Percentiles rank a stretch among this genome's conserved stretches.
Conservation (phyloP, 2,329 filamentous ascomycete species). For the Botrytis elliptica region DNA sequence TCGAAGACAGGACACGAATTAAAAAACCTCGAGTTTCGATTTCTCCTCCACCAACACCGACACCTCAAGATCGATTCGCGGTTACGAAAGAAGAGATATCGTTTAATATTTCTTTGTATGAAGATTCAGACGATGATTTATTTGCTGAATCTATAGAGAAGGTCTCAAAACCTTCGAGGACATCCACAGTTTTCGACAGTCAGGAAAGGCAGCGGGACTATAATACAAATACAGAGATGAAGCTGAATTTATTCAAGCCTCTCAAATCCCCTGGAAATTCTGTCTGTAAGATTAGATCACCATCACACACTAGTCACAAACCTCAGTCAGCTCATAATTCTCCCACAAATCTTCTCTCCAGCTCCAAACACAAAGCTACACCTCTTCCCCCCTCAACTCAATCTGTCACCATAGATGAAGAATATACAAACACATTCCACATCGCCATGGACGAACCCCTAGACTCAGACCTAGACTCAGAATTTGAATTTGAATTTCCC, state of each 20-base stretch:
- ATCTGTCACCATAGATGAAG: not conserved
- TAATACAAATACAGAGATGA: not conserved
- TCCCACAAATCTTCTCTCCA: not conserved
- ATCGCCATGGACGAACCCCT: slow-evolving; percentile 1
- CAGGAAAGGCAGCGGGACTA: not conserved
- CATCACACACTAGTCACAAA: not conserved
- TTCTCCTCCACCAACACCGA: not conserved
- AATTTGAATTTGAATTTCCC: not conserved
- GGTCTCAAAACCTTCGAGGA: not conserved
- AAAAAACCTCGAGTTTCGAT: slow-evolving; percentile 1
- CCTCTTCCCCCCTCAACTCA: not conserved
- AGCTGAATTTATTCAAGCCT: not conserved
- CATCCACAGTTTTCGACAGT: not conserved
- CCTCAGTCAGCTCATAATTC: not conserved
- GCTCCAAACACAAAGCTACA: not conserved
- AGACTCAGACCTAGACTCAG: not conserved
- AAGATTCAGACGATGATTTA: not conserved
- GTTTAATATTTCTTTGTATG: not conserved
- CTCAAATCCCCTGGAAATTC: not conserved
- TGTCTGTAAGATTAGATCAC: not conserved
- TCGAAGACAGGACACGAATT: not conserved
- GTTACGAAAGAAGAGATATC: not conserved
- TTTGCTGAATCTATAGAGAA: not conserved
- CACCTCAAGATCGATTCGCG: not conserved
- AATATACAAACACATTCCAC: not conserved